phyloP scores from a whole-genome alignment of 371 early-diverging fungal species.

The Funneliformis caledonium region DNA sequence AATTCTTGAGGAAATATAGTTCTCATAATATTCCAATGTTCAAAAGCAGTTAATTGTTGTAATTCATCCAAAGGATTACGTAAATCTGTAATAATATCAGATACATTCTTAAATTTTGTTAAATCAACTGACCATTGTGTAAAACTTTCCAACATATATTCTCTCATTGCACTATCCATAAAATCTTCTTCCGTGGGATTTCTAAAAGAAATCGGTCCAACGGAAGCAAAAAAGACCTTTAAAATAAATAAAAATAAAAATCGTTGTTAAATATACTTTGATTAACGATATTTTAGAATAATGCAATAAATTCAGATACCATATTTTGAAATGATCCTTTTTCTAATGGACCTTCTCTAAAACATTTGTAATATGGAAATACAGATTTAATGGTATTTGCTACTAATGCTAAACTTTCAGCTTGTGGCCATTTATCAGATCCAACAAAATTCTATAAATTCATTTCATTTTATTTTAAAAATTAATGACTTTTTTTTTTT shows the following conservation, averaged over 20 bases:
- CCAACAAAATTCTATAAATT: conserved; percentile 64
- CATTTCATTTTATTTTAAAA: background rate
- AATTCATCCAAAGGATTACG: conserved; percentile 58
- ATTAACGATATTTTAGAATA: background rate
- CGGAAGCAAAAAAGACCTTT: conserved; percentile 71
- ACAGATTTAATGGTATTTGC: conserved; percentile 57
- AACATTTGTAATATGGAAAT: conserved; percentile 62
- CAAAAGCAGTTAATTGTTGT: conserved; percentile 54
- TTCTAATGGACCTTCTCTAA: conserved; percentile 53
- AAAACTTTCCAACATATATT: conserved; percentile 38
- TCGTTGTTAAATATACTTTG: background rate
- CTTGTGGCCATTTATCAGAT: conserved; percentile 48
- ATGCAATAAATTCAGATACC: conserved; percentile 38
- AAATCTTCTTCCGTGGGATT: conserved; percentile 45
- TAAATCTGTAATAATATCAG: conserved; percentile 51
- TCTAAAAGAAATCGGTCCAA: conserved; percentile 54
- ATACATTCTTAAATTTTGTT: conserved; percentile 42
- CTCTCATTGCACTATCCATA: conserved; percentile 46
- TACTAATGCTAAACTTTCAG: conserved; percentile 54
- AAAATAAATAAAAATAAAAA: background rate
- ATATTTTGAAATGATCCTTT: conserved; percentile 47
- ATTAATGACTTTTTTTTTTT: background rate
- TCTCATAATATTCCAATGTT: conserved; percentile 76
- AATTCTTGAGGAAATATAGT: conserved; percentile 62
- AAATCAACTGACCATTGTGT: conserved; percentile 44